These are phyloP conservation scores for Wakefieldia striispora DNA, from an alignment of 768 basidiomycete species.

Conservation along the genomic window DNA sequence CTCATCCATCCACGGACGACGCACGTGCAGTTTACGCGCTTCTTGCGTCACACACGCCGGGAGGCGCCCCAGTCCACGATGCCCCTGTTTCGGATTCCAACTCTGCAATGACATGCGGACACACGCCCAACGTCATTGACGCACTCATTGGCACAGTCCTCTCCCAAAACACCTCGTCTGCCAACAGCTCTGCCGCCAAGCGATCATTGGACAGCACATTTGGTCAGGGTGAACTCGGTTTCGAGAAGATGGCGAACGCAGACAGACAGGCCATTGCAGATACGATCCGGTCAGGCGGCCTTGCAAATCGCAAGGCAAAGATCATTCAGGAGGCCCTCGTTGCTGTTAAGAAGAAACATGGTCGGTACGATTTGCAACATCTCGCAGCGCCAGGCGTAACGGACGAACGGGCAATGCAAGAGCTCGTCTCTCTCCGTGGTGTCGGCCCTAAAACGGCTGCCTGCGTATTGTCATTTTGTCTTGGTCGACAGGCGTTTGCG, in stretches of 20 bases:
- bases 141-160: slow-evolving; percentile 57
- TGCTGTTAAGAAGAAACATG: slow-evolving; percentile 45
- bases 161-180: slow-evolving; percentile 55
- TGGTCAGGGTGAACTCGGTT: slow-evolving; percentile 44
- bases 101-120: slow-evolving; percentile 45
- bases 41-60: slow-evolving; percentile 38
- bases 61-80: slow-evolving; percentile 29
- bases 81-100: slow-evolving; percentile 28
- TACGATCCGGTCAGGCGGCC: slow-evolving; percentile 51
- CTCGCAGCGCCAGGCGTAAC: slow-evolving; percentile 34
- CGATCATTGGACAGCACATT: slow-evolving; percentile 44
- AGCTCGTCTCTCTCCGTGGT: slow-evolving; percentile 53
- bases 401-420: slow-evolving; percentile 54
- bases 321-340: slow-evolving; percentile 49
- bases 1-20: slow-evolving; percentile 44
- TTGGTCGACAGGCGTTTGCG: slow-evolving; percentile 59
- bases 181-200: slow-evolving; percentile 53
- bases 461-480: slow-evolving; percentile 59
- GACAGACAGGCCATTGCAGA: slow-evolving; percentile 42
- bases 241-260: slow-evolving; percentile 46
- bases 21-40: slow-evolving; percentile 40
- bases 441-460: slow-evolving; percentile 66
- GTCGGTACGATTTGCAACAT: slow-evolving; percentile 57
- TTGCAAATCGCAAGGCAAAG: slow-evolving; percentile 59
- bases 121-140: slow-evolving; percentile 54